A percentile compares a stretch with the other conserved stretches of the same genome.
Conservation (phyloP, 148 eudicot species). For the Spergularia marina region DNA sequence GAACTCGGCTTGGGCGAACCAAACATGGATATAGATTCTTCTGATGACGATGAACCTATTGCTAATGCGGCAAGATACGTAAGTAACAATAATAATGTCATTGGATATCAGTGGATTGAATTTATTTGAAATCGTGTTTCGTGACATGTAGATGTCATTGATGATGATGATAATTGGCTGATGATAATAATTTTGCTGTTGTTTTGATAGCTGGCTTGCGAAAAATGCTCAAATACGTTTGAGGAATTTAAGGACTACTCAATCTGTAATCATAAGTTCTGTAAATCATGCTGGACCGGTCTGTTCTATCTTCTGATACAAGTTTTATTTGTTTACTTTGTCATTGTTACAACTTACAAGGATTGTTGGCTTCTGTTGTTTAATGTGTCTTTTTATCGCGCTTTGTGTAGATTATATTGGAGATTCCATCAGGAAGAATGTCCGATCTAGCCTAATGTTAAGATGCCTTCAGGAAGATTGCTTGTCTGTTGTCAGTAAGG, state of each 20-base stretch:
- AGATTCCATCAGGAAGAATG: neutral
- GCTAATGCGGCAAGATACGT: neutral
- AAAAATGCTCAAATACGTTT: constrained; percentile 11
- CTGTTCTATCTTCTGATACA: neutral
- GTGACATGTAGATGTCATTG: neutral
- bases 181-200: constrained; percentile 4
- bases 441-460: neutral
- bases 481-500: constrained; percentile 3
- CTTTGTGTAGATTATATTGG: constrained; percentile 13
- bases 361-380: no score
- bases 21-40: neutral
- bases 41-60: neutral
- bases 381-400: no score
- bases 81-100: neutral
- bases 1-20: constrained; percentile 9
- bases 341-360: no score
- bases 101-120: no score
- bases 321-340: no score
- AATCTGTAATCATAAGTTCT: constrained; percentile 24
- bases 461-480: constrained; percentile 19
- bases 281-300: constrained; percentile 25
- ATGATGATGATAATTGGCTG: neutral
- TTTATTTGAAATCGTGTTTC: neutral
- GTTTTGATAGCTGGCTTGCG: constrained; percentile 18
- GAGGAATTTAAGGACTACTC: neutral